Base-by-base conservation (phyloP, 306 rosid genomes). In the Corylus heterophylla region DNA sequence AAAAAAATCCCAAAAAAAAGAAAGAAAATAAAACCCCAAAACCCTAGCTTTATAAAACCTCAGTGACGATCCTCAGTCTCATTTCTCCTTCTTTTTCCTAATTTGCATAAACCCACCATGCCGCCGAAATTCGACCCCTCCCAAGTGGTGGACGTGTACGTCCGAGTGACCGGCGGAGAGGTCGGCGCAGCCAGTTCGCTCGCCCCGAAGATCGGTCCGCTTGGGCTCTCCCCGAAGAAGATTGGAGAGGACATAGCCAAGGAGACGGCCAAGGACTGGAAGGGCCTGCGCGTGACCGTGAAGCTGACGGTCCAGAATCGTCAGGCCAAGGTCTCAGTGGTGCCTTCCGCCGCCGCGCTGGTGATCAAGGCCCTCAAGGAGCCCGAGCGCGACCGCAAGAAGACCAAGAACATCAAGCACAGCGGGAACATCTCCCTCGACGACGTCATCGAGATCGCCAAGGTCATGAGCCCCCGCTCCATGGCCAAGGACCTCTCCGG, bases 221-320 rank as follows among this genome's bases (percentile, higher is more conserved):
- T 77, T 1, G 80, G 80, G 20, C 74, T 77, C 7, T 77, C 80
- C 17, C 80, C 80, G 1, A 77, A 77, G 51, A 77, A 77, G 64
- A 76, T 76, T 44, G 80, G 80, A 49, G 80, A 76, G 37, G 80
- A 76, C 73, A 76, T 76, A 20, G 80, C 74, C 31, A 66, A 76
- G 62, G 80, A 76, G 22, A 76, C 80, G 42, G 74, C 80, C 0
- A 76, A 76, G 66, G 80, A 76, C n/a, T 76, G 80, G 80, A 76
- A 66, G 74, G 80, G 80, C 25, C 63, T 76, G 3, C 59, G 80
- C 0, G 80, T 76, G 22, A 76, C 80, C 11, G 80, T 76, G 2
- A 76, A 76, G 66, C 80, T 76, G 50, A 76, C 80, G 31, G 80
- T 76, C 8, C 80, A 76, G 80, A 76, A 76, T n/a, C 74, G 80